Base-by-base conservation (phyloP, 2,329 filamentous ascomycete genomes). In the Fusarium nanum region DNA sequence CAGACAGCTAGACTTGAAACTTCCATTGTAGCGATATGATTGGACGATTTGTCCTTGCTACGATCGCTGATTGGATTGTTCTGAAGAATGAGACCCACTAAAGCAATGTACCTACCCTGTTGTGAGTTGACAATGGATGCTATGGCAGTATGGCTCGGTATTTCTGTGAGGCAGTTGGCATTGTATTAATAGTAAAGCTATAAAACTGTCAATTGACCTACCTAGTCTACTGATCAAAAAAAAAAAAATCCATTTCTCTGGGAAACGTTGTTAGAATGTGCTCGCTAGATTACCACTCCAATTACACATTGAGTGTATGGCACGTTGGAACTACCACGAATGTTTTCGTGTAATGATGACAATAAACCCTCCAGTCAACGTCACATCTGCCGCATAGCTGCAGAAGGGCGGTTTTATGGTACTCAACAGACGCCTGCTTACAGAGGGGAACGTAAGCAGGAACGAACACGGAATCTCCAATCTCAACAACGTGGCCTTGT, bases 271-370 rank as follows among this genome's bases (percentile, higher is more conserved):
- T 37, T 4, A 12, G 1, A 12, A n/a, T n/a, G 34, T n/a, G 18
- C 6, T 12, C n/a, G 18, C 34, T 6, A 28, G 28, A 28, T 13
- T 13, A 6, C 11, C 13, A 12, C 28, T 28, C 28, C 28, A 13
- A 28, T 2, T 28, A 28, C 28, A 28, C 11, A 6, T 11, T n/a
- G 18, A 7, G 18, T 5, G 10, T 7, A 7, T 4, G 34, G 3
- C 6, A n/a, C 10, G 1, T 4, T 11, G 18, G 10, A 2, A 28
- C 12, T 28, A 13, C 5, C 28, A 28, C 12, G 10, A 0, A 7
- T 37, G 34, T n/a, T 37, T n/a, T n/a, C 10, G 6, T 7, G 34
- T 10, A n/a, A 37, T 1, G 6, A n/a, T 1, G n/a, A 37, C 0
- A n/a, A n/a, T 6, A 12, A 37, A 4, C 6, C 12, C 18, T 6